Evolutionary conservation across 1,139 yeast species (phyloP).

Genomic region (Saccharomyces hybrid): DNA sequence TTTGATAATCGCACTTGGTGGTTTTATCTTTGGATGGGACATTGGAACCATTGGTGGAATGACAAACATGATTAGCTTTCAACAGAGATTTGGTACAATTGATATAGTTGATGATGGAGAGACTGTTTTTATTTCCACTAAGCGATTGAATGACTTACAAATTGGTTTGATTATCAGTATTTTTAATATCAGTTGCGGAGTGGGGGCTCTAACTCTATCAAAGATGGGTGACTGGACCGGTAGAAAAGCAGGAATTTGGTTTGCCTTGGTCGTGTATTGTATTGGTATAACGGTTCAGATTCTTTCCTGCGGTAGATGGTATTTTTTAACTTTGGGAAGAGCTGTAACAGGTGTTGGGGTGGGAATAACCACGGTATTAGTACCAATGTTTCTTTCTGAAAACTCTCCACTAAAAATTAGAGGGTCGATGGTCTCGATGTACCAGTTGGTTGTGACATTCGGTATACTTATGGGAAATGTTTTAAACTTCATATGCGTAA

Average conservation of each 20-base stretch:
- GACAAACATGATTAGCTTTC: constrained; percentile 50
- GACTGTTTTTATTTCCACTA: constrained; percentile 27
- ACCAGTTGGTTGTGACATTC: constrained; percentile 48
- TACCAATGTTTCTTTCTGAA: constrained; percentile 51
- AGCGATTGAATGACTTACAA: constrained; percentile 39
- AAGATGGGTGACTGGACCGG: constrained; percentile 48
- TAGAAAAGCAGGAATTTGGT: constrained; percentile 43
- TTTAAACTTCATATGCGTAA: constrained; percentile 42
- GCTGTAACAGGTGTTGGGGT: constrained; percentile 48
- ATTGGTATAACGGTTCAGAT: constrained; percentile 46
- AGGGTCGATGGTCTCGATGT: constrained; percentile 51
- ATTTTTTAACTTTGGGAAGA: constrained; percentile 46
- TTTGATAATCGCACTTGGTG: constrained; percentile 45
- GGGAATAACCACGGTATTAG: constrained; percentile 46
- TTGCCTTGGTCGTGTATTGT: constrained; percentile 41
- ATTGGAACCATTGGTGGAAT: constrained; percentile 69
- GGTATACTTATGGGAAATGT: constrained; percentile 53
- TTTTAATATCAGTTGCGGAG: constrained; percentile 64
- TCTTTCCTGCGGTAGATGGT: constrained; percentile 38
- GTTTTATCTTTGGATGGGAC: constrained; percentile 67
- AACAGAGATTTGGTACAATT: constrained; percentile 39
- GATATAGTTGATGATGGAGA: constrained; percentile 9
- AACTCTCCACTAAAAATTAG: constrained; percentile 46
- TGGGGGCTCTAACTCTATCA: constrained; percentile 60
- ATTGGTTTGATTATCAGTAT: constrained; percentile 55